phyloP scores from a whole-genome alignment of 495 filamentous ascomycete species.

The Penicillium paxilli region DNA sequence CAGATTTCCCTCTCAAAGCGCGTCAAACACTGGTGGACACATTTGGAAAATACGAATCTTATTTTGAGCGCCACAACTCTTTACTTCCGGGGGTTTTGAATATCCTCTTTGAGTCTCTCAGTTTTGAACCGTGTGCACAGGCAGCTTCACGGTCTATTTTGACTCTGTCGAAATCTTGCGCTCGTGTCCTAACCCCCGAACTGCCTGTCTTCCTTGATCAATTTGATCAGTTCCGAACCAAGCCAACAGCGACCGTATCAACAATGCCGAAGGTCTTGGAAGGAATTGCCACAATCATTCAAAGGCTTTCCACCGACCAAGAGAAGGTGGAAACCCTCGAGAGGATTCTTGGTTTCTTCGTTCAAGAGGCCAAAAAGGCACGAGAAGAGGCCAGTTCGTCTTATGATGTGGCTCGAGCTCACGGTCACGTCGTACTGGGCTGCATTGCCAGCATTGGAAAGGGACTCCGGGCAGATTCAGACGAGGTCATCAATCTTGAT shows the following conservation, averaged over 20 bases:
- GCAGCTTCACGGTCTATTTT: constrained; percentile 80
- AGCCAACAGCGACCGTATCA: constrained; percentile 60
- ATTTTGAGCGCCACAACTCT: constrained; percentile 72
- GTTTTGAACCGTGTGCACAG: constrained; percentile 62
- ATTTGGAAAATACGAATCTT: constrained; percentile 76
- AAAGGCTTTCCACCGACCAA: constrained; percentile 67
- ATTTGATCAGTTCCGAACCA: constrained; percentile 63
- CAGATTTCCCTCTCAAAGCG: constrained; percentile 62
- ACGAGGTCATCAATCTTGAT: constrained; percentile 67
- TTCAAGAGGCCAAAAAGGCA: constrained; percentile 35
- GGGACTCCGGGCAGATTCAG: constrained; percentile 72
- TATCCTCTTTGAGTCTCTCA: constrained; percentile 76
- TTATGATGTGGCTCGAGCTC: constrained; percentile 46
- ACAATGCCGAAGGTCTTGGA: constrained; percentile 81
- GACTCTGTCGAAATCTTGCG: constrained; percentile 78
- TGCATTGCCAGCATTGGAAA: constrained; percentile 78
- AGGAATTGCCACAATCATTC: constrained; percentile 81
- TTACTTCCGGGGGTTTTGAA: constrained; percentile 74
- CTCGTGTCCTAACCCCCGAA: constrained; percentile 66
- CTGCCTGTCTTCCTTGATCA: constrained; percentile 76
- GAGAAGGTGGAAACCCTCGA: constrained; percentile 62
- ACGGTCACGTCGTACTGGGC: constrained; percentile 65
- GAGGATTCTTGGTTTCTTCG: constrained; percentile 63
- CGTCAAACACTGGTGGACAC: constrained; percentile 75
- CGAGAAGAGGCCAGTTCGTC: constrained; percentile 37